Conservation (phyloP, 441 rosid species). For the Syzygium malaccense region DNA sequence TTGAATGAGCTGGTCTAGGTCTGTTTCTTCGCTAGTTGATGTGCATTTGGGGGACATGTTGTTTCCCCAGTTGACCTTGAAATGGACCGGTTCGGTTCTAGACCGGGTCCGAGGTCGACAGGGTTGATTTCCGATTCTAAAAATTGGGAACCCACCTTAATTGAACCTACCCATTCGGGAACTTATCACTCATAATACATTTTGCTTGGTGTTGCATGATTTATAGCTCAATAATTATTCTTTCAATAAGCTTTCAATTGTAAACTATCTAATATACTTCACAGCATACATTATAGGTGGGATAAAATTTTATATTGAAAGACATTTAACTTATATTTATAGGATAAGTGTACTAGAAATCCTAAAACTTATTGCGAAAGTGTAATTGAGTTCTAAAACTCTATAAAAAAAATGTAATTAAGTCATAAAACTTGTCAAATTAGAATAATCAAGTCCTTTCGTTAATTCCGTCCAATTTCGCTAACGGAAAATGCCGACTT, state of each 20-base stretch:
- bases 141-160: background rate
- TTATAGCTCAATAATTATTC: background rate
- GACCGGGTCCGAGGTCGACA: background rate
- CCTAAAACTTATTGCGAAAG: fast-evolving
- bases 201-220: background rate
- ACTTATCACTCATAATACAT: fast-evolving
- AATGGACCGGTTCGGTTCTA: background rate
- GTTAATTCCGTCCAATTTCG: background rate
- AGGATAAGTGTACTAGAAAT: background rate
- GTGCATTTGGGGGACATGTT: background rate
- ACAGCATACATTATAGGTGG: background rate
- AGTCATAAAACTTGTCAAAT: background rate
- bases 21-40: background rate
- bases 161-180: fast-evolving
- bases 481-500: fast-evolving
- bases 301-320: background rate
- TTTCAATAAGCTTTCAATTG: background rate
- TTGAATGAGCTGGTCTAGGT: background rate
- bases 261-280: background rate
- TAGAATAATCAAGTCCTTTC: fast-evolving
- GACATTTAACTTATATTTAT: background rate
- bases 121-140: background rate
- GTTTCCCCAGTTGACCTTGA: background rate
- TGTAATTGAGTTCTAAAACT: background rate
- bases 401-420: background rate